A percentile compares a stretch with the other conserved stretches of the same genome.
Conservation (phyloP, 2,329 filamentous ascomycete species). For the Penicillium sp. region DNA sequence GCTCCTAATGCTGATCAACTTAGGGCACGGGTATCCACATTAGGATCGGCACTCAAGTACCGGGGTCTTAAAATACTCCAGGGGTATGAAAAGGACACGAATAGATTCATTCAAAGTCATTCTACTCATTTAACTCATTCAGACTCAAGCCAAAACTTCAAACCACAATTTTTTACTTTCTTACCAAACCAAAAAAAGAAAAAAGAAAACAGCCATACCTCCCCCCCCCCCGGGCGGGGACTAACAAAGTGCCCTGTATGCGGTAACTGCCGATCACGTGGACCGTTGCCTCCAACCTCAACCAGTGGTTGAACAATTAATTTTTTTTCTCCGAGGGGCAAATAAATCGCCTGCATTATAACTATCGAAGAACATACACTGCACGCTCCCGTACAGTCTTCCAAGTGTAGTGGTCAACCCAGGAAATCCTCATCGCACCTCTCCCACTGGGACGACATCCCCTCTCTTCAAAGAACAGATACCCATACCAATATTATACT, state of each 20-base stretch:
- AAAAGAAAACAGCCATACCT: not conserved
- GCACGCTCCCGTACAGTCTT: not conserved
- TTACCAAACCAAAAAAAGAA: not conserved
- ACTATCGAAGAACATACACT: not conserved
- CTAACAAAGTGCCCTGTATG: not conserved
- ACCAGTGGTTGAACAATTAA: conserved; percentile 7
- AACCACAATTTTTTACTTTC: not conserved
- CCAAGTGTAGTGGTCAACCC: not conserved
- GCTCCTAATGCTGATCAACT: not conserved
- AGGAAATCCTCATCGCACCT: not conserved
- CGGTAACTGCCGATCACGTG: conserved; percentile 9
- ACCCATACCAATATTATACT: not conserved
- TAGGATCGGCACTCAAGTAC: conserved; percentile 5
- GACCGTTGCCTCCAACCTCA: conserved; percentile 5
- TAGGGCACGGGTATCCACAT: conserved; percentile 12
- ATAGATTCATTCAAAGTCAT: not conserved
- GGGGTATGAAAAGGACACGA: not conserved
- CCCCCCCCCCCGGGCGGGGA: no score
- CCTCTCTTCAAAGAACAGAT: not conserved
- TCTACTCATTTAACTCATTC: not conserved
- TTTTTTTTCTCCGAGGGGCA: conserved; percentile 10
- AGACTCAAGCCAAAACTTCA: not conserved
- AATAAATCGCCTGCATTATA: conserved; percentile 1
- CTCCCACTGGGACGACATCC: not conserved
- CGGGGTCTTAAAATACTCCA: not conserved